A percentile compares a stretch with the other conserved stretches of the same genome.
Evolutionary conservation across 176 grass and related monocot genomes (phyloP).

Genomic region (Puya raimondii): DNA sequence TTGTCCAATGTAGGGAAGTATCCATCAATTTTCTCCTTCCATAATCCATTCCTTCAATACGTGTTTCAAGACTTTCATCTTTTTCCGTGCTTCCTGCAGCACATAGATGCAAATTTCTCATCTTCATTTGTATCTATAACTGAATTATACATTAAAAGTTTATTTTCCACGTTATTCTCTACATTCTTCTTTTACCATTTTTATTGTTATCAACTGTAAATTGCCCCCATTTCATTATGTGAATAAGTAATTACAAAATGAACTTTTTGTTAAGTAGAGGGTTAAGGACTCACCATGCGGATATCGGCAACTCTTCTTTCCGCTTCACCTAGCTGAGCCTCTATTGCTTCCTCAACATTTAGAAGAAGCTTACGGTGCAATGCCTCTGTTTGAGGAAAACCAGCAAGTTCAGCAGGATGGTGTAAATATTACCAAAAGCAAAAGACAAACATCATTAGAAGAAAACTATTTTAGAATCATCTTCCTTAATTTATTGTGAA

Average conservation of each 20-base stretch:
- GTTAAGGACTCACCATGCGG: slow-evolving; percentile 40
- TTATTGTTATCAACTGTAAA: no score
- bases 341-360: slow-evolving; percentile 54
- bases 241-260: no score
- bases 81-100: slow-evolving; percentile 52
- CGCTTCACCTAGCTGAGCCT: slow-evolving; percentile 51
- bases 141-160: no score
- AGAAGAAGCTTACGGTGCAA: slow-evolving; percentile 64
- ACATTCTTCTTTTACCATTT: no score
- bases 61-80: slow-evolving; percentile 54
- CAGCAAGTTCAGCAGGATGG: slow-evolving; percentile 12
- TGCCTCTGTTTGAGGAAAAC: slow-evolving; percentile 34
- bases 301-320: slow-evolving; percentile 55
- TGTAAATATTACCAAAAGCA: neutral
- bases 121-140: neutral
- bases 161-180: no score
- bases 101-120: neutral
- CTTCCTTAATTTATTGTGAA: neutral
- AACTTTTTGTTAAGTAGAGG: neutral
- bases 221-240: no score
- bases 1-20: slow-evolving; percentile 9
- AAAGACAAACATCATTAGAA: neutral
- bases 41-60: slow-evolving; percentile 47
- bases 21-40: slow-evolving; percentile 37
- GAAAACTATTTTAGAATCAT: neutral